A percentile compares a stretch with the other conserved stretches of the same genome.
Conservation (phyloP, 768 basidiomycete species). For the Rhodotorula diobovata region DNA sequence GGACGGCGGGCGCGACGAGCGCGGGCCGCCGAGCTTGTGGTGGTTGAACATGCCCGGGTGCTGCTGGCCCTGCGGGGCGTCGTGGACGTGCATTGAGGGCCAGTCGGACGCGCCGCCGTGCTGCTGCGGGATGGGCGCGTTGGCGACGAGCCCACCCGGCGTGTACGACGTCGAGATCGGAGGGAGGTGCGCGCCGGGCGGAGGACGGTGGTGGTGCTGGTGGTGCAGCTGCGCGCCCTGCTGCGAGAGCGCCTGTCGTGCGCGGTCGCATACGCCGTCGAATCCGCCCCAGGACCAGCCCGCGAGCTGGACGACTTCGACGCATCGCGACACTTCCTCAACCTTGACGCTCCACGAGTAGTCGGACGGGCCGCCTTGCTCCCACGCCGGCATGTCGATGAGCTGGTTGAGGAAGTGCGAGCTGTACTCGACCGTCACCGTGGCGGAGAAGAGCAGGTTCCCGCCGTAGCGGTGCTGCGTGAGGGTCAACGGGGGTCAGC, state of each 20-base stretch:
- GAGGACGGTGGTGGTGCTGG: background rate
- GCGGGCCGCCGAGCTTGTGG: background rate
- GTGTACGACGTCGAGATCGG: background rate
- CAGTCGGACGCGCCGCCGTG: background rate
- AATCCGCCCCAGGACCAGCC: background rate
- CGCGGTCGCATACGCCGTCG: background rate
- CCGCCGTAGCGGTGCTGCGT: conserved; percentile 4
- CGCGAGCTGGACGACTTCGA: background rate
- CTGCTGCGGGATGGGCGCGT: background rate
- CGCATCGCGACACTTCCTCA: conserved; percentile 11
- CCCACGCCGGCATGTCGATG: conserved; percentile 18
- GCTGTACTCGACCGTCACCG: conserved; percentile 19
- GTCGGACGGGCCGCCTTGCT: conserved; percentile 12
- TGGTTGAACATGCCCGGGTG: background rate
- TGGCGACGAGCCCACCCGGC: background rate
- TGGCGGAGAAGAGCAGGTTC: conserved; percentile 4
- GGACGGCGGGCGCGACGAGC: background rate
- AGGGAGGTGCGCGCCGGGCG: background rate
- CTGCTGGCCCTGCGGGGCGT: background rate
- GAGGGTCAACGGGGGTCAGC: background rate
- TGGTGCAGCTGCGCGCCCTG: background rate
- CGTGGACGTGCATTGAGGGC: background rate
- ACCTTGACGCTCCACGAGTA: conserved; percentile 19
- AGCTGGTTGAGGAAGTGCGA: conserved; percentile 8
- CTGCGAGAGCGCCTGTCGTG: background rate